These are phyloP conservation scores for Aspergillus sp. DNA, from an alignment of 2,329 filamentous ascomycete species.

Conservation along the genomic window DNA sequence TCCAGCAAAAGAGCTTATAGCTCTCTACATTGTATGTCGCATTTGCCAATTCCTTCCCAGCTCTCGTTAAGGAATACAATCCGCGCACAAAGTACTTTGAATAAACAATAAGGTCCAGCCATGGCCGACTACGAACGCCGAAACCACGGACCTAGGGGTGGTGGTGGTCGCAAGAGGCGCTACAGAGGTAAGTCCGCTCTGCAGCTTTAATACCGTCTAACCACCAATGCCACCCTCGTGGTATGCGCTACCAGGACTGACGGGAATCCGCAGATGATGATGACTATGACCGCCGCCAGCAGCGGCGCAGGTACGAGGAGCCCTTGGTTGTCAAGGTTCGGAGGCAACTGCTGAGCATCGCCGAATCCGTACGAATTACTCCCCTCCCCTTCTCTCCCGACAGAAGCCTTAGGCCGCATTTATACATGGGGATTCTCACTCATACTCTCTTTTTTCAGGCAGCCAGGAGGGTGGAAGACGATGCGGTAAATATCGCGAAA, in stretches of 20 bases:
- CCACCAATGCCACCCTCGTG: not conserved
- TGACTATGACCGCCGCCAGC: constrained; percentile 70
- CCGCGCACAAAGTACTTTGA: not conserved
- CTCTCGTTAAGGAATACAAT: not conserved
- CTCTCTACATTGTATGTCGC: constrained; percentile 1
- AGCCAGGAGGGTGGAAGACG: constrained; percentile 74
- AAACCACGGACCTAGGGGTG: constrained; percentile 50
- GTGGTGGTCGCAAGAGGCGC: constrained; percentile 65
- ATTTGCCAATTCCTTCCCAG: not conserved
- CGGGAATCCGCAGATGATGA: constrained; percentile 63
- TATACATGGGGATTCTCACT: constrained; percentile 7
- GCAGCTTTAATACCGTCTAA: not conserved
- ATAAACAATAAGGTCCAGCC: not conserved
- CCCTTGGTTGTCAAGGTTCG: constrained; percentile 70
- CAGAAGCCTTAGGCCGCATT: not conserved
- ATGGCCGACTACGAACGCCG: constrained; percentile 60
- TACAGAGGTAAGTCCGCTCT: constrained; percentile 64
- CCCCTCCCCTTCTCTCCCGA: not conserved
- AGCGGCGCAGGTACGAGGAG: constrained; percentile 72
- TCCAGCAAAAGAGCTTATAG: constrained; percentile 5
- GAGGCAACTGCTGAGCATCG: constrained; percentile 75
- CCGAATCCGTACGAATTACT: constrained; percentile 61
- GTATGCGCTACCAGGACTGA: constrained; percentile 2
- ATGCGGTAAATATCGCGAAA: constrained; percentile 72
- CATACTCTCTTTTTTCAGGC: constrained; percentile 43